Percentiles rank a stretch among this genome's conserved stretches.
phyloP scores from a whole-genome alignment of 2,329 filamentous ascomycete genomes.

The Fusarium agapanthi region DNA sequence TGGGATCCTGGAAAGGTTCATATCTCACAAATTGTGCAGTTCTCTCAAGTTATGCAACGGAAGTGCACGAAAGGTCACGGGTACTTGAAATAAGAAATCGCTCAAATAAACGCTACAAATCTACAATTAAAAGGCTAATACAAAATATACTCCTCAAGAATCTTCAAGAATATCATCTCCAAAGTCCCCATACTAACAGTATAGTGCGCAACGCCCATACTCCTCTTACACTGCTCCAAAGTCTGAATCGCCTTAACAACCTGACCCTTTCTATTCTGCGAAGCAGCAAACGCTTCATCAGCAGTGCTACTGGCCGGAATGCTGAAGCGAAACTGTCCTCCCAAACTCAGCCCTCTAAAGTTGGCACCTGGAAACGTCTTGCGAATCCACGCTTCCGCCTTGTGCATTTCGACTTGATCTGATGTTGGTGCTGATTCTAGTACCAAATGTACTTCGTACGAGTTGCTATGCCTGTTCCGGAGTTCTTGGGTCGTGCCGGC shows the following conservation, averaged over 20 bases:
- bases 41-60: not conserved
- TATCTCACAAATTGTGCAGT: not conserved
- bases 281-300: not conserved
- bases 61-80: accelerated
- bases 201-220: not conserved
- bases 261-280: not conserved
- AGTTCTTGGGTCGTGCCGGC: conserved; percentile 75
- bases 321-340: not conserved
- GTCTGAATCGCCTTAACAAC: not conserved
- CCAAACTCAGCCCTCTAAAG: not conserved
- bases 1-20: too few species aligned
- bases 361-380: not conserved
- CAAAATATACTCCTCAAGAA: not conserved
- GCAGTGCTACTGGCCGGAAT: not conserved
- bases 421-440: conserved; percentile 76
- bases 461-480: conserved; percentile 74
- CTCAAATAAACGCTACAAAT: not conserved
- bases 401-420: conserved; percentile 33
- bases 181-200: not conserved
- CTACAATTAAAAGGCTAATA: not conserved
- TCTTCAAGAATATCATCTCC: conserved; percentile 5
- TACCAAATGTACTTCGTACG: conserved; percentile 80
- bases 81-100: accelerated
- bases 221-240: not conserved
- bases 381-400: not conserved